These are phyloP conservation scores for Mrakia frigida DNA, from an alignment of 768 basidiomycete species.

Conservation along the genomic window DNA sequence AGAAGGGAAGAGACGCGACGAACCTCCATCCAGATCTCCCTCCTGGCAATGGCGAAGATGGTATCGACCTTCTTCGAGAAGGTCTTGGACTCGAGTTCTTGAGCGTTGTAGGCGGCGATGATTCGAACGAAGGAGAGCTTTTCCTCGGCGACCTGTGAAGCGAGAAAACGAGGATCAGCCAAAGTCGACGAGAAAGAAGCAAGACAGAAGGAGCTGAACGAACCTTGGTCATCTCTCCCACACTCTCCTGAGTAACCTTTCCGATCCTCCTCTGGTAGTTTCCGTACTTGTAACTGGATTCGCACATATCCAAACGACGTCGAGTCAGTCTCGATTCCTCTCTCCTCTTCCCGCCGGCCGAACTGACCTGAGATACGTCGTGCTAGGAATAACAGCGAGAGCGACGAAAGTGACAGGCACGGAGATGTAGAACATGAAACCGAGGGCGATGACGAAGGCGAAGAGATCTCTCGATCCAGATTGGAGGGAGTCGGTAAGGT, in stretches of 20 bases:
- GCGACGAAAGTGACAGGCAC: conserved; percentile 28
- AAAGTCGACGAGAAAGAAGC: too few species aligned
- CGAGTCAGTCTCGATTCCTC: background rate
- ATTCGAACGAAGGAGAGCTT: conserved; percentile 29
- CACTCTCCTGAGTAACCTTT: conserved; percentile 23
- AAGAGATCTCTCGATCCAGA: conserved; percentile 14
- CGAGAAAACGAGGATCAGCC: background rate
- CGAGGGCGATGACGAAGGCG: conserved; percentile 11
- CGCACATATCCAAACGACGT: too few species aligned
- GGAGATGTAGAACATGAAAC: conserved; percentile 28
- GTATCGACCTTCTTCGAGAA: conserved; percentile 29
- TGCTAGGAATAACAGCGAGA: background rate
- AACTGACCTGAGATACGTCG: background rate
- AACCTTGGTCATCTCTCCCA: conserved; percentile 33
- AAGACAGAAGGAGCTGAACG: background rate
- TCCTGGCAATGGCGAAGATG: conserved; percentile 27
- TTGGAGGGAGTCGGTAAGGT: conserved; percentile 12
- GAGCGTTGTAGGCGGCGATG: conserved; percentile 32
- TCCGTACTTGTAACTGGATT: conserved; percentile 28
- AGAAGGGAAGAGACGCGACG: background rate
- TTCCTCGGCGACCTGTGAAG: conserved; percentile 28
- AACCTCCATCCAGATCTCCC: conserved; percentile 26
- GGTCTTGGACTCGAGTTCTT: conserved; percentile 27
- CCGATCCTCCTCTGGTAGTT: conserved; percentile 23
- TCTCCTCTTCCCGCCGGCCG: background rate